Evolutionary conservation across 192 early-diverging fungal genomes (phyloP), one percentile per base, ranked within the genome.

Genomic region (Rhizoclosmatium globosum): DNA sequence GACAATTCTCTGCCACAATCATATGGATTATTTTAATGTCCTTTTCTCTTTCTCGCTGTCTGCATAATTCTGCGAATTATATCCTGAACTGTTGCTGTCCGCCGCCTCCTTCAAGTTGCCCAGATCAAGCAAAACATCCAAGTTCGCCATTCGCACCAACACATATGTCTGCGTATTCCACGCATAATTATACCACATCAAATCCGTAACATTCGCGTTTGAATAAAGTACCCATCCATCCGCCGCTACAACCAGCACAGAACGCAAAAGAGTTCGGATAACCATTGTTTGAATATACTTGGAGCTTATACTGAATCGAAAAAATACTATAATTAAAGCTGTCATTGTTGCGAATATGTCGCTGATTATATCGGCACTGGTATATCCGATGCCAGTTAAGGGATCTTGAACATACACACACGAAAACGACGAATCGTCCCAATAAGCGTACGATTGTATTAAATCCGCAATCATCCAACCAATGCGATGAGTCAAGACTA

Each of bases 221-320:
- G 56, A 17, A 57, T 57, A 57, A 17, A 57, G 15, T n/a, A n/a
- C 56, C 13, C 15, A 17, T 13, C 13, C 21, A n/a, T 13, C 21
- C 13, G 21, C 13, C 15, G 21, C 21, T 57, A 57, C 13, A 13
- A 57, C 56, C 15, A 57, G 56, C 13, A 57, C 56, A 17, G 56
- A 57, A 57, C 56, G 56, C 21, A 57, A 57, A 57, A 13, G 13
- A n/a, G 62, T 64, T 64, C 38, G 62, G 31, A 64, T 39, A 23
- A 64, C 31, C 62, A 64, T 64, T 64, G n/a, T 39, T 11, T 31
- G 62, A 64, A 64, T 64, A 23, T 64, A 64, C 23, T 19, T 31
- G 9, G 62, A 64, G 31, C 62, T 64, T 13, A 39, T 39, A 23
- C 38, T 64, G 62, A 64, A 64, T 64, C 38, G 19, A 31, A 19